Conservation (phyloP, 2,329 filamentous ascomycete genomes). For the Aphanoascus verrucosus region DNA sequence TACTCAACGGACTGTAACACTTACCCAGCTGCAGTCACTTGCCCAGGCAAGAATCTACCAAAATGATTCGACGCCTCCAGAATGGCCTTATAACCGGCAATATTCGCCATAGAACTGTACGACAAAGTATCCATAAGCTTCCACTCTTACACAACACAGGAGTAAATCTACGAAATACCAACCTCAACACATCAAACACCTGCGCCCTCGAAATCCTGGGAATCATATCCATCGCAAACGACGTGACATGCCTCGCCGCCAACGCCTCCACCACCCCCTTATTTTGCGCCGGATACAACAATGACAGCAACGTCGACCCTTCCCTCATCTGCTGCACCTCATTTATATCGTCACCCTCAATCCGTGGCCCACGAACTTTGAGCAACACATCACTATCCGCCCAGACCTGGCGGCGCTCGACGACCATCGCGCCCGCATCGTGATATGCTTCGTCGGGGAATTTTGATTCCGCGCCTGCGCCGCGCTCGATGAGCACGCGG, state of each 20-base stretch:
- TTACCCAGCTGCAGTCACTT: constrained; percentile 74
- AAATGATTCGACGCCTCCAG: constrained; percentile 83
- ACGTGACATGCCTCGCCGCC: constrained; percentile 58
- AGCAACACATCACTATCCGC: constrained; percentile 65
- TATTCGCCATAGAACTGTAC: constrained; percentile 78
- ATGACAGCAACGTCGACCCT: constrained; percentile 66
- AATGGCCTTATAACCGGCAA: constrained; percentile 86
- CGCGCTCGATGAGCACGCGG: constrained; percentile 65
- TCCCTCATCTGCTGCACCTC: constrained; percentile 60
- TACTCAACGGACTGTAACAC: constrained; percentile 11
- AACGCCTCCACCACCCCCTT: constrained; percentile 62
- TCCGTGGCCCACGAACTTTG: constrained; percentile 67
- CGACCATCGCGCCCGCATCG: constrained; percentile 65
- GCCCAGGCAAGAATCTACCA: constrained; percentile 76
- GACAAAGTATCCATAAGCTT: constrained; percentile 7
- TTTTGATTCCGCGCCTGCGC: constrained; percentile 66
- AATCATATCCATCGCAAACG: constrained; percentile 88
- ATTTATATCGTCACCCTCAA: constrained; percentile 42
- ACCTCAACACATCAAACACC: constrained; percentile 67
- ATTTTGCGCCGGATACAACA: constrained; percentile 75
- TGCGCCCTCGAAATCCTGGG: constrained; percentile 82
- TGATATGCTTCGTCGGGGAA: constrained; percentile 69
- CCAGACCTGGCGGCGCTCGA: constrained; percentile 61
- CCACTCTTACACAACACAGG: not conserved
- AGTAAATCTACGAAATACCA: not conserved